A percentile compares a stretch with the other conserved stretches of the same genome.
These are phyloP conservation scores for Starmerella stigmatis DNA, from an alignment of 805 yeast genomes.

Conservation along the genomic window DNA sequence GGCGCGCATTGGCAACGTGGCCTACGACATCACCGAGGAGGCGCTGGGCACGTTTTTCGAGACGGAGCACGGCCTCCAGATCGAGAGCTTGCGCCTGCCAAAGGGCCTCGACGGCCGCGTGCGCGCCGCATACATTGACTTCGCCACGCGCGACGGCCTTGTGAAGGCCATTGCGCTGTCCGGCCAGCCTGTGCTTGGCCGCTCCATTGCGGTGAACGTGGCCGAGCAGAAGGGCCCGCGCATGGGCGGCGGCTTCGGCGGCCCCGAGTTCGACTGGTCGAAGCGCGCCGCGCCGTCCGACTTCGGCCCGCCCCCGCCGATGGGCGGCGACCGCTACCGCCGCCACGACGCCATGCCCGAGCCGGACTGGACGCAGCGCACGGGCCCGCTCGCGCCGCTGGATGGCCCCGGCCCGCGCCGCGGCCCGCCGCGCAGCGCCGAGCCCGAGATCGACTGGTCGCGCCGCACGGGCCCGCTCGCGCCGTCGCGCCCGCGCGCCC, in stretches of 20 bases:
- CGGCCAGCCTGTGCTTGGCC: conserved; percentile 62
- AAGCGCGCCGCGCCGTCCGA: conserved; percentile 27
- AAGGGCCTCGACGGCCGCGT: conserved; percentile 57
- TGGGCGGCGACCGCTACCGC: conserved; percentile 34
- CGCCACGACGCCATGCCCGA: conserved; percentile 23
- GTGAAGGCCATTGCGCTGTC: conserved; percentile 62
- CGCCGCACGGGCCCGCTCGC: conserved; percentile 26
- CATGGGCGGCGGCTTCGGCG: conserved; percentile 33
- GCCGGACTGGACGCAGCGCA: conserved; percentile 22
- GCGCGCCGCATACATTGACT: conserved; percentile 83
- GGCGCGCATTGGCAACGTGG: conserved; percentile 79
- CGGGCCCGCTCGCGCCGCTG: conserved; percentile 20
- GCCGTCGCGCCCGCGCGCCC: conserved; percentile 31
- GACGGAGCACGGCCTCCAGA: conserved; percentile 36
- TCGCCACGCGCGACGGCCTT: conserved; percentile 67
- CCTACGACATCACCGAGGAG: conserved; percentile 67
- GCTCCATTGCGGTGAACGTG: conserved; percentile 60
- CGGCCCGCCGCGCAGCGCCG: conserved; percentile 23
- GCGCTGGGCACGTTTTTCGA: conserved; percentile 32
- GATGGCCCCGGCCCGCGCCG: conserved; percentile 28
- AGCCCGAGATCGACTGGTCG: conserved; percentile 36
- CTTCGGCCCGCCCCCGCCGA: conserved; percentile 30
- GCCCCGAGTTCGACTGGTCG: conserved; percentile 24
- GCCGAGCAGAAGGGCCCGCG: conserved; percentile 53
- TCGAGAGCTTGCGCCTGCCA: conserved; percentile 59